Percentiles rank a stretch among this genome's conserved stretches.
Conservation (phyloP, 176 grass and related monocot genomes). For the Rhipidocladum racemiflorum region DNA sequence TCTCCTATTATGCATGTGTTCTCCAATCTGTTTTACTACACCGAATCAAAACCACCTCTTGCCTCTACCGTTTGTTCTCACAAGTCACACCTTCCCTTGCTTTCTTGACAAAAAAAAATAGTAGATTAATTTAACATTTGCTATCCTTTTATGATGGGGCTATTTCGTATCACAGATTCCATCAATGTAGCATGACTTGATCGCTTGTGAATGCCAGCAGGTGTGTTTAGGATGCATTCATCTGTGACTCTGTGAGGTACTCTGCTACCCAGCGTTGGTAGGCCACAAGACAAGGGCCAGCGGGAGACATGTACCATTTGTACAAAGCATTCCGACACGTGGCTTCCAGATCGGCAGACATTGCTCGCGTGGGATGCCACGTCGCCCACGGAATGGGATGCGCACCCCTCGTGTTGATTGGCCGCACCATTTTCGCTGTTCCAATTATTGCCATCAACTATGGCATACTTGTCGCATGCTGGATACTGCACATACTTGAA, state of each 20-base stretch:
- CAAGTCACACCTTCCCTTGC: background rate
- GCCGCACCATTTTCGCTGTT: slow-evolving; percentile 11
- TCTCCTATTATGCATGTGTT: background rate
- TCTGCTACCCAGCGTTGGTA: background rate
- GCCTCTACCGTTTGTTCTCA: background rate
- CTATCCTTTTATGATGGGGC: background rate
- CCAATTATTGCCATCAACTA: background rate
- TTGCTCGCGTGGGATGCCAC: background rate
- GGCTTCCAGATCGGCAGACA: background rate
- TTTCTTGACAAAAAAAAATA: background rate
- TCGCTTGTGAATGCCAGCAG: background rate
- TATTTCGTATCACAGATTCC: background rate
- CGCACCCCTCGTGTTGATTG: background rate
- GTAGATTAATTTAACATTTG: background rate
- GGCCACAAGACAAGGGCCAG: no score
- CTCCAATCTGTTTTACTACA: background rate
- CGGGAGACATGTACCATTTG: background rate
- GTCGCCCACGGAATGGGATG: background rate
- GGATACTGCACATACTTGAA: background rate
- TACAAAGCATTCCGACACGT: background rate
- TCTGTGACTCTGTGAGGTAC: background rate
- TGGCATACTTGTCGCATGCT: background rate
- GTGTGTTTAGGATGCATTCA: background rate
- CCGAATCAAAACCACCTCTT: background rate
- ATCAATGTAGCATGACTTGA: background rate